phyloP scores from a whole-genome alignment of 2,329 filamentous ascomycete genomes.

The Arthrobotrys sinensis region DNA sequence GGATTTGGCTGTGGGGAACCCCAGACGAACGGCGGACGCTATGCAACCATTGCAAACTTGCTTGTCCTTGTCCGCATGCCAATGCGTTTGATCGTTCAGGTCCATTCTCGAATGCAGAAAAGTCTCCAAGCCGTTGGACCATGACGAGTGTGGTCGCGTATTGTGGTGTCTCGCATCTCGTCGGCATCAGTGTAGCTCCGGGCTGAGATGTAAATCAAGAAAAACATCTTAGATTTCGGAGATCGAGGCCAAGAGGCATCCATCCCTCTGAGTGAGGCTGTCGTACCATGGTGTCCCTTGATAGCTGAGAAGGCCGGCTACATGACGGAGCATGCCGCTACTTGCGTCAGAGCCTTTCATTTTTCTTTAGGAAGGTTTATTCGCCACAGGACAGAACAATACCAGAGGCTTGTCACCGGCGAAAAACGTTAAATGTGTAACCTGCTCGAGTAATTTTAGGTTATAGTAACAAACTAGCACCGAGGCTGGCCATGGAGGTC shows the following conservation, averaged over 20 bases:
- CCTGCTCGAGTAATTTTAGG: conserved; percentile 28
- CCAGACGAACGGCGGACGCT: conserved; percentile 59
- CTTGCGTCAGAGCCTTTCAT: conserved; percentile 48
- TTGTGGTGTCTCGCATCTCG: conserved; percentile 31
- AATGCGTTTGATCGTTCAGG: conserved; percentile 54
- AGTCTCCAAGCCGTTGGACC: conserved; percentile 20
- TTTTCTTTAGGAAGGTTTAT: conserved; percentile 20
- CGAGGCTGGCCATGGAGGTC: conserved; percentile 20
- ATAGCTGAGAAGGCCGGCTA: conserved; percentile 4
- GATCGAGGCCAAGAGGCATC: conserved; percentile 23
- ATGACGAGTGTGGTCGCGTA: conserved; percentile 43
- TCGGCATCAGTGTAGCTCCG: conserved; percentile 20
- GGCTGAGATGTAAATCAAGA: conserved; percentile 30
- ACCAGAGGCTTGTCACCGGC: conserved; percentile 5
- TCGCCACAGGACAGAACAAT: conserved; percentile 37
- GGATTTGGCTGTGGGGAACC: conserved; percentile 61
- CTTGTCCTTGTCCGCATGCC: conserved; percentile 60
- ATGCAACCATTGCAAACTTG: conserved; percentile 57
- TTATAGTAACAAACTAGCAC: conserved; percentile 13
- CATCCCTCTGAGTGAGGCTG: conserved; percentile 1
- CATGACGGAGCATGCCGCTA: conserved; percentile 39
- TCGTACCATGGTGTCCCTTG: neutral
- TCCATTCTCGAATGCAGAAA: conserved; percentile 48
- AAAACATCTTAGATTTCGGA: conserved; percentile 9
- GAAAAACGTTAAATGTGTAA: conserved; percentile 49